Evolutionary conservation across 2,329 filamentous ascomycete species (phyloP).

Genomic region (Furcasterigmium furcatum): DNA sequence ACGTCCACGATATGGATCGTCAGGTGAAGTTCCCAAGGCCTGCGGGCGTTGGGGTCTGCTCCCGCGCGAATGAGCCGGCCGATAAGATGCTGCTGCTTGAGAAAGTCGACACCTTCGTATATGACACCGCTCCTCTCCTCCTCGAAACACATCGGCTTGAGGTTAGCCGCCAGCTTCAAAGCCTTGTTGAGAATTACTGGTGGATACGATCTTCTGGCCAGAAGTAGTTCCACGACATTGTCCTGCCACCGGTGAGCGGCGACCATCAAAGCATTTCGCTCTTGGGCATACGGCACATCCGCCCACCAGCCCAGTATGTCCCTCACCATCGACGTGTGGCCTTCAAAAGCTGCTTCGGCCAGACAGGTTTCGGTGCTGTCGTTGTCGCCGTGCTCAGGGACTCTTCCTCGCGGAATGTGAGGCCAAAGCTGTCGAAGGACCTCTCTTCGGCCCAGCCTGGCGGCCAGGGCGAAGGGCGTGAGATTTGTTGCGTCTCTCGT

Average conservation of each 20-base stretch:
- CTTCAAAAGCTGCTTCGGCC: slow-evolving; percentile 6
- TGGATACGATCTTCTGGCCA: slow-evolving; percentile 4
- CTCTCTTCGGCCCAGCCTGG: not conserved
- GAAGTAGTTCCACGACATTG: slow-evolving; percentile 6
- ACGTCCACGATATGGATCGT: slow-evolving; percentile 5
- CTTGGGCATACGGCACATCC: too few species aligned
- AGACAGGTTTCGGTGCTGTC: too few species aligned
- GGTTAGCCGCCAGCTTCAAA: not conserved
- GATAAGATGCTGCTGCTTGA: slow-evolving; percentile 14
- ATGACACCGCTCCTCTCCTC: not conserved
- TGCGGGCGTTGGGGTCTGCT: slow-evolving; percentile 12
- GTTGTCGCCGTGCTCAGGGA: too few species aligned
- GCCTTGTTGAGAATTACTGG: slow-evolving; percentile 1
- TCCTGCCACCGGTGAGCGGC: slow-evolving; percentile 12
- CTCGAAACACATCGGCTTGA: not conserved
- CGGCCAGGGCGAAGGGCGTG: not conserved
- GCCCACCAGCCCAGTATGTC: slow-evolving; percentile 15
- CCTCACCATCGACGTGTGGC: slow-evolving; percentile 11
- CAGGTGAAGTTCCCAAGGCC: not conserved
- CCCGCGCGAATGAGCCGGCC: slow-evolving; percentile 14
- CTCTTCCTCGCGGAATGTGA: not conserved
- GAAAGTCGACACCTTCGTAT: slow-evolving; percentile 9
- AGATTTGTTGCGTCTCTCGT: not conserved
- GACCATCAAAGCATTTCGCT: not conserved
- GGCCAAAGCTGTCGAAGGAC: not conserved